A percentile compares a stretch with the other conserved stretches of the same genome.
phyloP scores from a whole-genome alignment of 345 rosid species.

The Acer yangbiense region DNA sequence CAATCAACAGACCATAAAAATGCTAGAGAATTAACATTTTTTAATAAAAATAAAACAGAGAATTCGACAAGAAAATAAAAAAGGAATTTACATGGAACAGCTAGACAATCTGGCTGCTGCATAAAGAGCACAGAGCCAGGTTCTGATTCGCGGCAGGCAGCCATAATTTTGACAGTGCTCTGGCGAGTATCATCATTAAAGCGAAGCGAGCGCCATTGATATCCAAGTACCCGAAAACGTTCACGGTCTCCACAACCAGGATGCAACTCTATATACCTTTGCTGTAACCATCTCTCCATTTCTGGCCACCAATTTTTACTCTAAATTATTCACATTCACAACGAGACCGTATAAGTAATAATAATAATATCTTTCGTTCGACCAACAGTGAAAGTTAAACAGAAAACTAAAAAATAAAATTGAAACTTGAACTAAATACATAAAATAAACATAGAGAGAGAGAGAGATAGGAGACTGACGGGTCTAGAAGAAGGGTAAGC shows the following conservation, averaged over 20 bases:
- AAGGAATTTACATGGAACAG: conserved; percentile 70
- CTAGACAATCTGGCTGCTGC: conserved; percentile 87
- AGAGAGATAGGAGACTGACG: conserved; percentile 45
- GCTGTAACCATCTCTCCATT: conserved; percentile 78
- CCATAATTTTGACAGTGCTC: conserved; percentile 89
- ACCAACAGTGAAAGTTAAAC: too few species aligned
- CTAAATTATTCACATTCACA: conserved; percentile 29
- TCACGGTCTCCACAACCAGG: conserved; percentile 27
- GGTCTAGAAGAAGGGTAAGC: conserved; percentile 79
- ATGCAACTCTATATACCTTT: conserved; percentile 53
- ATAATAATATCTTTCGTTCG: too few species aligned
- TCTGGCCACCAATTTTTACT: conserved; percentile 57
- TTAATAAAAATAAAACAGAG: not conserved
- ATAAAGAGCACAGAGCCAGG: conserved; percentile 55
- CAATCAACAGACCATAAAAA: not conserved
- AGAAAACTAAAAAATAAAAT: not conserved
- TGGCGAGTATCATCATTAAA: conserved; percentile 82
- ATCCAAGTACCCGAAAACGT: conserved; percentile 66
- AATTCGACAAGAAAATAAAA: not conserved
- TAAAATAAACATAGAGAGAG: not conserved
- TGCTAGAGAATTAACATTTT: not conserved
- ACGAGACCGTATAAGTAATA: not conserved
- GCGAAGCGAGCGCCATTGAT: conserved; percentile 86
- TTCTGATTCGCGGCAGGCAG: conserved; percentile 53
- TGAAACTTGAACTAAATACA: not conserved